Conservation (phyloP, 73 alveolate species). For the Paraurostyla sp. region DNA sequence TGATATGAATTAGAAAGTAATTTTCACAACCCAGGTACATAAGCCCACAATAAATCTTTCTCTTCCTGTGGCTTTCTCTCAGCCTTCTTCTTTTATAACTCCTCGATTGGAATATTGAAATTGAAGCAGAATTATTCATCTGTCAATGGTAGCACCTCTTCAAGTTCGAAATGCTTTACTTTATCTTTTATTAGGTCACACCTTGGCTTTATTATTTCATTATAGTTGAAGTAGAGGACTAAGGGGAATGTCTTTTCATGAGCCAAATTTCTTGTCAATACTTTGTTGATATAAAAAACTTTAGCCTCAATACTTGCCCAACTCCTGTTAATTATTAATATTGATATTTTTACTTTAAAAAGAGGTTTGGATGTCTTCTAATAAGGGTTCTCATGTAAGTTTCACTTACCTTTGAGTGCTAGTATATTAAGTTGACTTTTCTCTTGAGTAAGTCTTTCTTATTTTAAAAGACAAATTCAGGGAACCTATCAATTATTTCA, state of each 20-base stretch:
- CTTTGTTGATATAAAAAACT: neutral
- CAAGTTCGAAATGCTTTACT: neutral
- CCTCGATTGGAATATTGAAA: slow-evolving; percentile 2
- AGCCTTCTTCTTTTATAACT: slow-evolving; percentile 36
- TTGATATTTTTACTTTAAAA: neutral
- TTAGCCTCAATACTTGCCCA: slow-evolving; percentile 65
- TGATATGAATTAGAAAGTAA: neutral
- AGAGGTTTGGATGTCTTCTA: slow-evolving; percentile 41
- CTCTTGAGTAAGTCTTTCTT: neutral
- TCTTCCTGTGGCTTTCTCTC: slow-evolving; percentile 6
- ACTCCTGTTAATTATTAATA: neutral
- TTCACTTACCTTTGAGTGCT: slow-evolving; percentile 2
- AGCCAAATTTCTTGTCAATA: neutral
- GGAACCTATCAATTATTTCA: slow-evolving; percentile 36
- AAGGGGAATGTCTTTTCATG: slow-evolving; percentile 63
- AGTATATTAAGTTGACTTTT: slow-evolving; percentile 25
- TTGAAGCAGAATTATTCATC: slow-evolving; percentile 33
- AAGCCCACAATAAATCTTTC: slow-evolving; percentile 59
- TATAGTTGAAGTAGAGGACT: slow-evolving; percentile 28
- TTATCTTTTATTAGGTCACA: slow-evolving; percentile 52
- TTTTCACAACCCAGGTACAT: slow-evolving; percentile 60
- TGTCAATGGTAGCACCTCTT: slow-evolving; percentile 32
- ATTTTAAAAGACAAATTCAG: slow-evolving; percentile 43
- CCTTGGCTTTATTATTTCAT: slow-evolving; percentile 43
- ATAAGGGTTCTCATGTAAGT: slow-evolving; percentile 19